Base-by-base conservation (phyloP, 306 rosid genomes). In the Acacia crassicarpa region DNA sequence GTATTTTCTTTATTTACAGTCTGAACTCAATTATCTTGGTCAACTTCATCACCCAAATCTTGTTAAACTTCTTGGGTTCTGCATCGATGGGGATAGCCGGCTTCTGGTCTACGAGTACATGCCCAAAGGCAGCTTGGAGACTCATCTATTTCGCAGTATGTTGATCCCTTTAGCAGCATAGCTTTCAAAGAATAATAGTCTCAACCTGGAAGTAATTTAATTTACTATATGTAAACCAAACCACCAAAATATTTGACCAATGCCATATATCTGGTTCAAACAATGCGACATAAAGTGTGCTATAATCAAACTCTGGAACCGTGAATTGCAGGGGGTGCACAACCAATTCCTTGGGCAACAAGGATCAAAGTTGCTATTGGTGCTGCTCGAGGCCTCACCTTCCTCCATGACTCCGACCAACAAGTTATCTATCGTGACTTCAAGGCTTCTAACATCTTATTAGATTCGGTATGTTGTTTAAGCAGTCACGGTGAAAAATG, bases 91-190 rank as follows among this genome's bases (percentile, higher is more conserved):
- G 9, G 90, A 88, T 75, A 90, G 84, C 72, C 87, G 88, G 72
- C 91, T 92, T 83, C 84, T 92, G 86, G 94, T 92, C 43, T 92
- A 92, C 25, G 94, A 92, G 88, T 88, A 90, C 86, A 70, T 92
- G 97, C 86, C 93, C 0, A 87, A 90, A 40, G 92, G 97, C 76
- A 88, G 94, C 84, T 80, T 92, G 82, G 97, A 90, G 83, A 86
- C 89, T 83, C 94, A 92, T 87, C 86, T 92, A 30, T 92, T 90
- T 80, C 83, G 85, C 82, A 90, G 97, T 92, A 89, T 67, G 92
- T 81, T 48, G 35, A 46, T 59, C 35, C 16, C 27, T 72, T 72
- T 61, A n/a, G 41, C 17, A 72, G 45, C 43, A 19, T 44, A 54
- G 23, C 20, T 41, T 80, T 58, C 48, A 70, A 66, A 79, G 62